Conservation (phyloP, 2,329 filamentous ascomycete species). For the Penicillium italicum region DNA sequence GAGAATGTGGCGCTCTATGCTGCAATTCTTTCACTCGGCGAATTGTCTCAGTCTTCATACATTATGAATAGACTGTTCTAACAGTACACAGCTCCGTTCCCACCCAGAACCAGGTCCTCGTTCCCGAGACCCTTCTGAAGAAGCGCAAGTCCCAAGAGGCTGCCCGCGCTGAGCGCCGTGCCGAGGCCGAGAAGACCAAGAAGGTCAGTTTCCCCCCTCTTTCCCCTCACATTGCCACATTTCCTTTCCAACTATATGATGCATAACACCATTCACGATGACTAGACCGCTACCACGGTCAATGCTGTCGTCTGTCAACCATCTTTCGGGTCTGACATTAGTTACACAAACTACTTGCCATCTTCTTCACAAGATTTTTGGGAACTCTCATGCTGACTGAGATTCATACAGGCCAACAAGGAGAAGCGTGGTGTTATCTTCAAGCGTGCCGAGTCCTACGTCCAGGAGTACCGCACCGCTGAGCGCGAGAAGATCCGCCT, state of each 20-base stretch:
- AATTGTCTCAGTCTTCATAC: conserved; percentile 56
- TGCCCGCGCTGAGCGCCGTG: conserved; percentile 82
- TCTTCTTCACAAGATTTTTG: conserved; percentile 10
- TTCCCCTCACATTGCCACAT: not conserved
- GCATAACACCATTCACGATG: conserved; percentile 69
- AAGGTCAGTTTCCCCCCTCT: conserved; percentile 59
- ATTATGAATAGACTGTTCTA: conserved; percentile 76
- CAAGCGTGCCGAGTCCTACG: conserved; percentile 99
- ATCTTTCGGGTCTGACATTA: conserved; percentile 69
- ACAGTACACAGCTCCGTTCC: conserved; percentile 73
- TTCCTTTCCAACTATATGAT: conserved; percentile 60
- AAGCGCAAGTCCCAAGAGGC: conserved; percentile 99
- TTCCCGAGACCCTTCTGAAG: conserved; percentile 99
- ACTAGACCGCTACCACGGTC: conserved; percentile 78
- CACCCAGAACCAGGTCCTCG: conserved; percentile 90
- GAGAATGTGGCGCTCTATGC: conserved; percentile 87
- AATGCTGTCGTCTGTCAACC: conserved; percentile 80
- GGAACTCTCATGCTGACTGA: conserved; percentile 27
- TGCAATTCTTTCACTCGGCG: conserved; percentile 90
- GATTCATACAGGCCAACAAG: conserved; percentile 75
- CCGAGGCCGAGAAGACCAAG: conserved; percentile 81
- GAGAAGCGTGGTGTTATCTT: conserved; percentile 98
- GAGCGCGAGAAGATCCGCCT: conserved; percentile 99
- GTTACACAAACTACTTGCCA: conserved; percentile 20
- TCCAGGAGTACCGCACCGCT: conserved; percentile 97